Percentiles rank a stretch among this genome's conserved stretches.
Evolutionary conservation across 2,329 filamentous ascomycete genomes (phyloP).

Genomic region (Trichoderma sp.): DNA sequence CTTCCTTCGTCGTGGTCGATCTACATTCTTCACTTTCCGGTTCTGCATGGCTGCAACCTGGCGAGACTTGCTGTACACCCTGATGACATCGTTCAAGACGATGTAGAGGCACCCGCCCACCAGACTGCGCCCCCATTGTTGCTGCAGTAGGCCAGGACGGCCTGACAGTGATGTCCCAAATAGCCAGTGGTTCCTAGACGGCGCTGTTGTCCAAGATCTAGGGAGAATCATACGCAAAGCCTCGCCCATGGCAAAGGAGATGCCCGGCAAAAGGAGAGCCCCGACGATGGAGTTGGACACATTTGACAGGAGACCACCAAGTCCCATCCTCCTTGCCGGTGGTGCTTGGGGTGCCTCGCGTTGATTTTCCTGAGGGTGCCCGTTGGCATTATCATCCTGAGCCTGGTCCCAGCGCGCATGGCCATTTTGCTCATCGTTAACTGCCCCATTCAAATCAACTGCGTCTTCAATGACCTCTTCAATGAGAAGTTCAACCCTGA

Average conservation of each 20-base stretch:
- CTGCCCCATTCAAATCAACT: slow-evolving; percentile 21
- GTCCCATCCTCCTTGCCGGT: slow-evolving; percentile 33
- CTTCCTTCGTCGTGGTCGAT: slow-evolving; percentile 31
- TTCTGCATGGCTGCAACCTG: slow-evolving; percentile 55
- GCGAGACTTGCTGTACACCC: slow-evolving; percentile 62
- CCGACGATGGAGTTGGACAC: slow-evolving; percentile 51
- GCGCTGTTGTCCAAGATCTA: slow-evolving; percentile 57
- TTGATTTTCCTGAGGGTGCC: slow-evolving; percentile 25
- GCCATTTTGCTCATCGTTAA: not conserved
- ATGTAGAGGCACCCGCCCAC: slow-evolving; percentile 87
- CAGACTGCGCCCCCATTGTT: slow-evolving; percentile 84
- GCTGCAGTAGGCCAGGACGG: slow-evolving; percentile 68
- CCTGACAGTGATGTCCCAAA: slow-evolving; percentile 26
- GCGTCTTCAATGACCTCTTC: slow-evolving; percentile 30
- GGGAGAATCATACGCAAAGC: slow-evolving; percentile 68
- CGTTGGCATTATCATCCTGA: slow-evolving; percentile 17
- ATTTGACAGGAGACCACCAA: slow-evolving; percentile 39
- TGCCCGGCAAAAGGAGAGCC: slow-evolving; percentile 72
- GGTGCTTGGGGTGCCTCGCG: slow-evolving; percentile 37
- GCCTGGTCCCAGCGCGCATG: not conserved
- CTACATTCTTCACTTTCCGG: slow-evolving; percentile 53
- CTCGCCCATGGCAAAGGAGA: slow-evolving; percentile 77
- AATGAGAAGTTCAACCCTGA: slow-evolving; percentile 37
- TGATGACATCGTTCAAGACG: slow-evolving; percentile 68
- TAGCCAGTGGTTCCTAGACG: slow-evolving; percentile 29